A percentile compares a stretch with the other conserved stretches of the same genome.
Conservation (phyloP, 768 basidiomycete species). For the Pleurotus salmoneostramineus region DNA sequence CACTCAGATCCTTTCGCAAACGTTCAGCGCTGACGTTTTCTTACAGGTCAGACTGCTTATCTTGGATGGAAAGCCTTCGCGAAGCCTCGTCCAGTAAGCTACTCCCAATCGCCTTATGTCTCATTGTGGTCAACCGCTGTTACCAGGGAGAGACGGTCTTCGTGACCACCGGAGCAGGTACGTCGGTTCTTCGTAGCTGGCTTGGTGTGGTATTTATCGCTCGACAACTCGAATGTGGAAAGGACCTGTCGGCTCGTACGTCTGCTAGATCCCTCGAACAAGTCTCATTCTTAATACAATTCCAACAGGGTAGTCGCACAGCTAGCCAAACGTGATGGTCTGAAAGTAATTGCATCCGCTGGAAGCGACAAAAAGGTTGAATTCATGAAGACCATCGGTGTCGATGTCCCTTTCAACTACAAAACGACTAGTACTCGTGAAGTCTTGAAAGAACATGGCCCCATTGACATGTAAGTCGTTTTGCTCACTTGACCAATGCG, state of each 20-base stretch:
- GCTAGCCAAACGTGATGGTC: conserved; percentile 30
- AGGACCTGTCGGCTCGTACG: conserved; percentile 4
- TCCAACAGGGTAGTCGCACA: neutral
- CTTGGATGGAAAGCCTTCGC: neutral
- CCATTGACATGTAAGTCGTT: conserved; percentile 21
- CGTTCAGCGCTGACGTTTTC: neutral
- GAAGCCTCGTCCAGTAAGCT: neutral
- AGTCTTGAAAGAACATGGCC: conserved; percentile 29
- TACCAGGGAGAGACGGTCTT: neutral
- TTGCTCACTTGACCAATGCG: neutral
- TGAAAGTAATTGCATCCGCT: conserved; percentile 37
- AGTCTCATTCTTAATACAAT: neutral
- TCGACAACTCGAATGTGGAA: neutral
- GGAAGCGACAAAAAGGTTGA: conserved; percentile 37
- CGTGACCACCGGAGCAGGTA: neutral
- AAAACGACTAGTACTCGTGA: conserved; percentile 18
- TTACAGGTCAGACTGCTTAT: neutral
- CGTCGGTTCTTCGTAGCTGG: neutral
- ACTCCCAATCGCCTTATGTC: neutral
- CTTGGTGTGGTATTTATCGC: neutral
- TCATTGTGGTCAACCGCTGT: neutral
- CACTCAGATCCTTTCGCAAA: neutral
- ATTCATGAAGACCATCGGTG: conserved; percentile 26
- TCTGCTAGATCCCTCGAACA: neutral
- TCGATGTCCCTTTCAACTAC: conserved; percentile 31